Percentiles rank a stretch among this genome's conserved stretches.
Conservation (phyloP, 2,329 filamentous ascomycete genomes). For the Verticillium albo-atrum region DNA sequence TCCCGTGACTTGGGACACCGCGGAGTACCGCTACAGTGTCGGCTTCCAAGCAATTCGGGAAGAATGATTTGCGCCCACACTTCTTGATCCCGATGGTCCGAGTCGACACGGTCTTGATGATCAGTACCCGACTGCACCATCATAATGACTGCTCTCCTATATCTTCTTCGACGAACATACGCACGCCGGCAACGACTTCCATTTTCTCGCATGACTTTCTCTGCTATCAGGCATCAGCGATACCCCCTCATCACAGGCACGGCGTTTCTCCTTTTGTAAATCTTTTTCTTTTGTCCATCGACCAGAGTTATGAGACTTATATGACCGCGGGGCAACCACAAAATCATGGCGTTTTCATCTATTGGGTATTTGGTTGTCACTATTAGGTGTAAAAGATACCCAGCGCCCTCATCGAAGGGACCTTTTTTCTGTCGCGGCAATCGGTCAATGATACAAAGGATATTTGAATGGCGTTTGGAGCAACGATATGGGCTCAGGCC, state of each 20-base stretch:
- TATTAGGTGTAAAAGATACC: background rate
- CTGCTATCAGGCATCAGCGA: conserved; percentile 16
- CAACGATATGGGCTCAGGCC: background rate
- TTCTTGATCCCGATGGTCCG: conserved; percentile 13
- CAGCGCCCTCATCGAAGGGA: background rate
- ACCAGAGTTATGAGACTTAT: background rate
- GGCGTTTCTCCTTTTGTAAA: background rate
- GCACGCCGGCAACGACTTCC: background rate
- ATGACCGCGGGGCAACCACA: background rate
- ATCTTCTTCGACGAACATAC: background rate
- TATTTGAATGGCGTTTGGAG: background rate
- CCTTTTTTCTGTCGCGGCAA: background rate
- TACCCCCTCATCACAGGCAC: conserved; percentile 7
- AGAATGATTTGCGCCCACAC: conserved; percentile 9
- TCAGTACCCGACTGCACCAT: background rate
- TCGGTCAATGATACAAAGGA: background rate
- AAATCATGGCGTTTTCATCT: background rate
- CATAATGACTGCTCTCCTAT: background rate
- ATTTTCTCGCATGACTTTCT: background rate
- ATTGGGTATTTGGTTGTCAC: background rate
- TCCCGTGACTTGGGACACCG: conserved; percentile 64
- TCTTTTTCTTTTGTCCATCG: background rate
- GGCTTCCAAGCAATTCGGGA: conserved; percentile 73
- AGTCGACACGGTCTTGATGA: conserved; percentile 16
- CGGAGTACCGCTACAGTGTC: conserved; percentile 67